Evolutionary conservation across 2,329 filamentous ascomycete genomes (phyloP).

Genomic region (Nemania sp.): DNA sequence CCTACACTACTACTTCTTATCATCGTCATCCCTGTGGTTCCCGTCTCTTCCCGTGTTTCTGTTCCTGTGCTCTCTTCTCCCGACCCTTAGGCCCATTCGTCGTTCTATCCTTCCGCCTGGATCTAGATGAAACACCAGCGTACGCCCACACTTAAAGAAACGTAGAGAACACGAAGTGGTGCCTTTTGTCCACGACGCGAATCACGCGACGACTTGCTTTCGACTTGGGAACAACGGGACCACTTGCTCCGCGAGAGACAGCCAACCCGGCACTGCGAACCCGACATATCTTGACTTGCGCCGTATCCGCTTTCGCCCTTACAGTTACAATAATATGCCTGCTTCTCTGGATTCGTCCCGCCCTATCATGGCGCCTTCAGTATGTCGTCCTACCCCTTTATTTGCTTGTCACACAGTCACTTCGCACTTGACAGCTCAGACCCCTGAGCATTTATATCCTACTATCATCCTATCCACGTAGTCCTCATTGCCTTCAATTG

Average conservation of each 20-base stretch:
- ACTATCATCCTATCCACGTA: too few species aligned
- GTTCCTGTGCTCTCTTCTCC: too few species aligned
- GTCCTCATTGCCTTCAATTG: background rate
- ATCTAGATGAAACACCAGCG: background rate
- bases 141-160: background rate
- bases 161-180: background rate
- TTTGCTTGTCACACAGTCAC: background rate
- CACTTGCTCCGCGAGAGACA: background rate
- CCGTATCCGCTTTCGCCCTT: background rate
- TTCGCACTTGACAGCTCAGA: background rate
- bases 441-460: background rate
- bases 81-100: too few species aligned
- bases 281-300: background rate
- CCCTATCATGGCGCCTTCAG: slow-evolving; percentile 65
- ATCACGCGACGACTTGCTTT: slow-evolving; percentile 9
- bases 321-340: slow-evolving; percentile 49
- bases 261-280: background rate
- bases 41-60: too few species aligned
- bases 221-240: background rate
- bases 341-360: slow-evolving; percentile 62
- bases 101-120: too few species aligned
- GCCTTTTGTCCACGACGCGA: slow-evolving; percentile 1
- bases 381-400: slow-evolving; percentile 44
- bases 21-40: too few species aligned
- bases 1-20: too few species aligned